Percentiles rank a stretch among this genome's conserved stretches.
Conservation (phyloP, 768 basidiomycete species). For the Scleroderma bovista region DNA sequence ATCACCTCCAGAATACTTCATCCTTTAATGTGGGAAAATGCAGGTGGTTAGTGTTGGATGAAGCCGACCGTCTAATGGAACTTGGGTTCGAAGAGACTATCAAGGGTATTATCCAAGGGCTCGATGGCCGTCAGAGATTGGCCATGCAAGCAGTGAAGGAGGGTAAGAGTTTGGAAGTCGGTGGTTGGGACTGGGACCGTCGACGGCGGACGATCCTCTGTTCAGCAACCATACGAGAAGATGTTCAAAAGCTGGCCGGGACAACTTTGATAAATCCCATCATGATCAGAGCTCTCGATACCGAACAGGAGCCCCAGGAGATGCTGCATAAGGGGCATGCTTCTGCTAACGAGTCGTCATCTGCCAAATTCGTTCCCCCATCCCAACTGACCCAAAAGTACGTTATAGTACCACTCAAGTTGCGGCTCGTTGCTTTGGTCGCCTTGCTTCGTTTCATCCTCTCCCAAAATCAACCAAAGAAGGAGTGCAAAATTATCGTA, state of each 20-base stretch:
- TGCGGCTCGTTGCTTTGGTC: conserved; percentile 88
- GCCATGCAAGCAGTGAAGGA: conserved; percentile 62
- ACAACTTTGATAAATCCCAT: conserved; percentile 72
- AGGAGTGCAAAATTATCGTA: conserved; percentile 77
- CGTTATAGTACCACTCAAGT: conserved; percentile 83
- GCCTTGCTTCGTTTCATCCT: conserved; percentile 82
- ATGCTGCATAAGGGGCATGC: conserved; percentile 9
- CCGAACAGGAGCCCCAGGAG: conserved; percentile 17
- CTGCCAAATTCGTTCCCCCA: conserved; percentile 83
- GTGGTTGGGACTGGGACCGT: conserved; percentile 81
- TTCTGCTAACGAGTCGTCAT: conserved; percentile 13
- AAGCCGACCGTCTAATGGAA: conserved; percentile 97
- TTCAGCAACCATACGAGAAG: conserved; percentile 94
- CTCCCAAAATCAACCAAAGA: conserved; percentile 47
- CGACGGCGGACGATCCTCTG: conserved; percentile 85
- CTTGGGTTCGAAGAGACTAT: conserved; percentile 97
- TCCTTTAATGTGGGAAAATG: conserved; percentile 92
- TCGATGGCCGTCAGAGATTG: conserved; percentile 78
- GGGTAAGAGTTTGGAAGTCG: conserved; percentile 65
- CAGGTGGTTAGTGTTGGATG: conserved; percentile 94
- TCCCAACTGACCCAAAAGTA: conserved; percentile 92
- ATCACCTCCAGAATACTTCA: conserved; percentile 93
- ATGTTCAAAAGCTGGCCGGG: conserved; percentile 91
- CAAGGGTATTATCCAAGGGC: conserved; percentile 76
- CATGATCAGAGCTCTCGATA: conserved; percentile 73